Evolutionary conservation across 106 monocot species (phyloP).

Genomic region (Platanthera guangdongensis): DNA sequence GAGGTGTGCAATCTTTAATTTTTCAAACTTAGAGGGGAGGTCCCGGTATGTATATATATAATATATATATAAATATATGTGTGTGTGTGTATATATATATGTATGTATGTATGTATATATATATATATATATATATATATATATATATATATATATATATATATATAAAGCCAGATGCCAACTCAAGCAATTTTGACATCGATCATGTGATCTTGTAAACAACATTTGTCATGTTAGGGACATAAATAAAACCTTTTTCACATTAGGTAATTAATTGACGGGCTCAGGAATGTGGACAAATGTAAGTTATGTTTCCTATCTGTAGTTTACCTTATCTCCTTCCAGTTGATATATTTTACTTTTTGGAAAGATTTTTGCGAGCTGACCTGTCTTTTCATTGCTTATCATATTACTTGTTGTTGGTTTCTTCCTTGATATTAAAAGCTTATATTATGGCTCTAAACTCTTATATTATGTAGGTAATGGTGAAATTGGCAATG

Average conservation of each 20-base stretch:
- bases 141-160: no score
- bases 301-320: not conserved
- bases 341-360: not conserved
- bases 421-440: not conserved
- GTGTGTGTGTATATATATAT: no score
- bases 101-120: no score
- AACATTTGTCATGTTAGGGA: not conserved
- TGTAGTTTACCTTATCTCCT: not conserved
- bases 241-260: not conserved
- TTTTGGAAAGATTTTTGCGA: not conserved
- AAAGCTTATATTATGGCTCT: not conserved
- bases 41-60: no score
- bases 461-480: slow-evolving; percentile 27
- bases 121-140: no score
- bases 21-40: no score
- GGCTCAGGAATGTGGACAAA: not conserved
- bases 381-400: not conserved
- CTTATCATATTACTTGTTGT: not conserved
- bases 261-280: not conserved
- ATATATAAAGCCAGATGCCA: no score
- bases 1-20: no score
- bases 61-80: no score
- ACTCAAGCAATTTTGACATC: no score
- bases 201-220: no score
- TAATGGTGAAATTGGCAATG: slow-evolving; percentile 97